These are phyloP conservation scores for Coniochaeta ligniaria DNA, from an alignment of 2,329 filamentous ascomycete genomes.

Conservation along the genomic window DNA sequence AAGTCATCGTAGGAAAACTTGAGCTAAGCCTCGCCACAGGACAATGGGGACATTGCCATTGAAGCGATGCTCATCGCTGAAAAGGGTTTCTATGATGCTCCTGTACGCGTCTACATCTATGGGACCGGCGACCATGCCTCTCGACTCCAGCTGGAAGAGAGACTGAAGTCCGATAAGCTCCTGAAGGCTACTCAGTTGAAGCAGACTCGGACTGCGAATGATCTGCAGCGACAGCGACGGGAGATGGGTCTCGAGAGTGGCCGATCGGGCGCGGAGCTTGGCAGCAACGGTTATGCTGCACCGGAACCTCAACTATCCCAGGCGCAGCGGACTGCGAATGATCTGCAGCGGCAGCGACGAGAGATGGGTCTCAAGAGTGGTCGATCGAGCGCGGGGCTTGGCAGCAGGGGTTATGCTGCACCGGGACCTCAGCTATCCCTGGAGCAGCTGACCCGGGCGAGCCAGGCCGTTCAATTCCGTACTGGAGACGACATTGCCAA, in stretches of 20 bases:
- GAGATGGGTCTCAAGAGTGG: constrained; percentile 30
- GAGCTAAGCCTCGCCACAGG: constrained; percentile 26
- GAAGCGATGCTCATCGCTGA: constrained; percentile 64
- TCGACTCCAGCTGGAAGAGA: constrained; percentile 47
- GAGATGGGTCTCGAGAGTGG: constrained; percentile 30
- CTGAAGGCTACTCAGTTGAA: constrained; percentile 51
- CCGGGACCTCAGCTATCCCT: not conserved
- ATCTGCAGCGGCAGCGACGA: constrained; percentile 36
- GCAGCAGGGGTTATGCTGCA: constrained; percentile 12
- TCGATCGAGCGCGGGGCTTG: constrained; percentile 29
- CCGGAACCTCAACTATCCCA: not conserved
- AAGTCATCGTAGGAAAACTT: not conserved
- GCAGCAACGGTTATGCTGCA: constrained; percentile 12
- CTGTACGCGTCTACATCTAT: constrained; percentile 61
- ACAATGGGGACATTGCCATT: constrained; percentile 51
- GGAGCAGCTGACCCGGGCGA: constrained; percentile 56
- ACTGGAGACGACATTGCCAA: constrained; percentile 59
- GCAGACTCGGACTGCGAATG: constrained; percentile 44
- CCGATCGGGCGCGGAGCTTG: constrained; percentile 29
- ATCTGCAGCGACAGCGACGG: constrained; percentile 36
- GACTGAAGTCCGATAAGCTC: constrained; percentile 59
- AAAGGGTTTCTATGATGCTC: constrained; percentile 65
- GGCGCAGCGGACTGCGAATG: constrained; percentile 44
- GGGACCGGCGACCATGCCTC: constrained; percentile 52
- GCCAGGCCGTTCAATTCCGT: constrained; percentile 61